Evolutionary conservation across 2,329 filamentous ascomycete genomes (phyloP).

Genomic region (Colletotrichum lentis): DNA sequence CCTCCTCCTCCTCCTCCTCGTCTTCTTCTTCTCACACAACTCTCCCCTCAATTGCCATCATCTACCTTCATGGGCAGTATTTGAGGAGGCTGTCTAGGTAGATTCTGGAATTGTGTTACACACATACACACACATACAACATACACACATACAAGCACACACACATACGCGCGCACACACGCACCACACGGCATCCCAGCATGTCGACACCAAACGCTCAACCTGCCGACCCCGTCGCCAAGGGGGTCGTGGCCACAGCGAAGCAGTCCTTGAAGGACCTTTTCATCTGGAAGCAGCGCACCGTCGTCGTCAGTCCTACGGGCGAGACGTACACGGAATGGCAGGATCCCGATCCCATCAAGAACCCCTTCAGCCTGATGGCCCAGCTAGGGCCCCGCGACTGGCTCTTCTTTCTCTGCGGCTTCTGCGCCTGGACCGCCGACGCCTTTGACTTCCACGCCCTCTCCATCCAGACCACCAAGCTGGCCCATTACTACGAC

Average conservation of each 20-base stretch:
- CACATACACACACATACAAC: no score
- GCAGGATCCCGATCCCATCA: slow-evolving; percentile 70
- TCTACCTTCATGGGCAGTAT: background rate
- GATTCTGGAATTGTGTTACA: background rate
- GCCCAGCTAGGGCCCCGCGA: slow-evolving; percentile 68
- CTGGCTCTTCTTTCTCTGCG: slow-evolving; percentile 80
- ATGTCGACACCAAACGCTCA: slow-evolving; percentile 51
- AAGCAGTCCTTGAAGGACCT: slow-evolving; percentile 71
- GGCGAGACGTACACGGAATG: slow-evolving; percentile 74
- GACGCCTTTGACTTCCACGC: slow-evolving; percentile 88
- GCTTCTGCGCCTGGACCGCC: slow-evolving; percentile 78
- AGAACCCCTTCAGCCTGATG: slow-evolving; percentile 76
- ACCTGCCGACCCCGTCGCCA: slow-evolving; percentile 70
- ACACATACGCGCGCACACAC: no score
- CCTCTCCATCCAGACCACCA: slow-evolving; percentile 78
- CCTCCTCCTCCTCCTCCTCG: no score
- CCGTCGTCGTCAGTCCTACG: slow-evolving; percentile 69
- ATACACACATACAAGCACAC: no score
- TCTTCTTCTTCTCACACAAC: background rate
- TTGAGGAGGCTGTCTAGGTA: background rate
- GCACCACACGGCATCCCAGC: slow-evolving; percentile 8
- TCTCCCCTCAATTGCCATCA: background rate
- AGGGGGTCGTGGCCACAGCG: slow-evolving; percentile 69
- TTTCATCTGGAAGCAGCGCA: slow-evolving; percentile 78
- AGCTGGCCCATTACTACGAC: slow-evolving; percentile 64